Evolutionary conservation across 768 basidiomycete species (phyloP).

Genomic region (Naganishia antarctica): DNA sequence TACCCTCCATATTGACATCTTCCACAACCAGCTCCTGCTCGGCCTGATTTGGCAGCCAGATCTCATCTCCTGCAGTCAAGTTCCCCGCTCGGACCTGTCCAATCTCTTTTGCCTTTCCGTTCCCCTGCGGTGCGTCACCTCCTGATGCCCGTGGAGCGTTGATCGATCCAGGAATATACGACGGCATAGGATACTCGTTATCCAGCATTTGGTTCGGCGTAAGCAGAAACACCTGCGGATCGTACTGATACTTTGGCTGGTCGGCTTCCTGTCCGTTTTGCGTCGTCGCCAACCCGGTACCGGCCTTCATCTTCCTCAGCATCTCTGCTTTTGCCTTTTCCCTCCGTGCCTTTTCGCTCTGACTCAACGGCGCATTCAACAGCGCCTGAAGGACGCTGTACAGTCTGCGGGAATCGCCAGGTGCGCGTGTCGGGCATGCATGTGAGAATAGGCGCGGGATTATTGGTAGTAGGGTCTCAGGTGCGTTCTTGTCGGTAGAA

Average conservation of each 20-base stretch:
- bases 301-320: slow-evolving; percentile 46
- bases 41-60: background rate
- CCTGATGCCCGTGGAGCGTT: slow-evolving; percentile 36
- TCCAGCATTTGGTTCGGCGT: slow-evolving; percentile 83
- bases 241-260: slow-evolving; percentile 53
- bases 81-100: slow-evolving; percentile 22
- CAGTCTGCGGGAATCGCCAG: slow-evolving; percentile 79
- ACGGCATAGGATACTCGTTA: slow-evolving; percentile 85
- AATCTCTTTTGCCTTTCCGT: slow-evolving; percentile 15
- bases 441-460: slow-evolving; percentile 72
- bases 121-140: slow-evolving; percentile 20
- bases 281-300: slow-evolving; percentile 29
- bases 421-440: slow-evolving; percentile 86
- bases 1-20: background rate
- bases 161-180: slow-evolving; percentile 62
- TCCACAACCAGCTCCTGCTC: background rate
- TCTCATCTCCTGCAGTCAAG: slow-evolving; percentile 22
- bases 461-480: slow-evolving; percentile 55
- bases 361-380: slow-evolving; percentile 72
- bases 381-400: slow-evolving; percentile 78
- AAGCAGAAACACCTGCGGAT: slow-evolving; percentile 68
- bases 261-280: slow-evolving; percentile 25
- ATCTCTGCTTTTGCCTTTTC: slow-evolving; percentile 36
- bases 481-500: slow-evolving; percentile 36
- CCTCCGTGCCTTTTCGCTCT: slow-evolving; percentile 71